Evolutionary conservation across 805 yeast species (phyloP).

Genomic region (Metschnikowia gelsemii): DNA sequence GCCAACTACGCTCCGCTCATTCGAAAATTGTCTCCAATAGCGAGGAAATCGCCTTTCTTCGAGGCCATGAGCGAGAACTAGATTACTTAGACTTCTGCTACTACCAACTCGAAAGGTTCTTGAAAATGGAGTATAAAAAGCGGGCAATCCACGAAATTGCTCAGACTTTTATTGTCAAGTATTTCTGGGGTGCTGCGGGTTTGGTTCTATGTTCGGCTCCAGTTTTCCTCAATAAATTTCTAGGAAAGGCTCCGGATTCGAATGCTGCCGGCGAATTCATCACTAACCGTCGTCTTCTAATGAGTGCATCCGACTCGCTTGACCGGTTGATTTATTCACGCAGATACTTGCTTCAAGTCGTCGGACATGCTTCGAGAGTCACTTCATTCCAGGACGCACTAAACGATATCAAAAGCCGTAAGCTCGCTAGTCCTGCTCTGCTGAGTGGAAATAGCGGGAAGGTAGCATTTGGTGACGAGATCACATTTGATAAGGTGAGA

Average conservation of each 20-base stretch:
- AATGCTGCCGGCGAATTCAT: conserved; percentile 77
- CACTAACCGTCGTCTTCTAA: conserved; percentile 78
- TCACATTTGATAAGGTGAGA: conserved; percentile 74
- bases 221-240: conserved; percentile 62
- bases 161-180: conserved; percentile 85
- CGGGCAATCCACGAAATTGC: conserved; percentile 79
- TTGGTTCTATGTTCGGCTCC: conserved; percentile 85
- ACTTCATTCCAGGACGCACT: conserved; percentile 67
- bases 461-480: conserved; percentile 48
- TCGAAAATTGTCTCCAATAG: conserved; percentile 73
- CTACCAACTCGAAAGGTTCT: conserved; percentile 76
- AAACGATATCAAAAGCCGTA: conserved; percentile 39
- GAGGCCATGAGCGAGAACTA: conserved; percentile 78
- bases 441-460: conserved; percentile 22
- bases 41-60: conserved; percentile 84
- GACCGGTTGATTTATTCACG: conserved; percentile 85
- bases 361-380: conserved; percentile 78
- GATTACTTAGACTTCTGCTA: conserved; percentile 75
- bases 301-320: conserved; percentile 83
- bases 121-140: conserved; percentile 71
- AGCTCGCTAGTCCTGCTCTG: conserved; percentile 18
- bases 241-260: conserved; percentile 43
- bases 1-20: conserved; percentile 79
- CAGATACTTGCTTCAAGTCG: conserved; percentile 76
- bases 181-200: conserved; percentile 96